phyloP scores from a whole-genome alignment of 2,329 filamentous ascomycete genomes.

The Aspergillus neoniger region DNA sequence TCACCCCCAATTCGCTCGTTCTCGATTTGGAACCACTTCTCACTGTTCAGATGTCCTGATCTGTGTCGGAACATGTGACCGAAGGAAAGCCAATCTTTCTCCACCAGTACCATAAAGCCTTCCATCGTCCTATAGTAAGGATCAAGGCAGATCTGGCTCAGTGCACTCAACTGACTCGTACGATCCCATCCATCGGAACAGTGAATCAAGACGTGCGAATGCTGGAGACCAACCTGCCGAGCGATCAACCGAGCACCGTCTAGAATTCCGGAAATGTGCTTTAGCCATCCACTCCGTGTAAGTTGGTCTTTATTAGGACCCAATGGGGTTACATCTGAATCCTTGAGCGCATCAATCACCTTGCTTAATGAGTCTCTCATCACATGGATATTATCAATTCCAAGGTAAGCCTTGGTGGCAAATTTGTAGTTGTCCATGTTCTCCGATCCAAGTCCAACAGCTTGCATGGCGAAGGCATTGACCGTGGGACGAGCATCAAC shows the following conservation, averaged over 20 bases:
- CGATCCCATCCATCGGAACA: conserved; percentile 99
- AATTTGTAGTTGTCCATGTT: conserved; percentile 98
- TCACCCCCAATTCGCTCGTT: conserved; percentile 71
- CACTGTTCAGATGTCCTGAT: conserved; percentile 82
- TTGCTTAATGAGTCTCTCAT: conserved; percentile 90
- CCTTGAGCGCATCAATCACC: conserved; percentile 86
- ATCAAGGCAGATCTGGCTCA: conserved; percentile 91
- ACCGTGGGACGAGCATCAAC: conserved; percentile 93
- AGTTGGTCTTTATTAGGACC: conserved; percentile 80
- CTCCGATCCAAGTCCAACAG: conserved; percentile 88
- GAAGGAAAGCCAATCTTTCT: conserved; percentile 98
- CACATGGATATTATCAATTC: conserved; percentile 97
- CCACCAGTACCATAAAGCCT: conserved; percentile 89
- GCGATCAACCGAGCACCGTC: conserved; percentile 84
- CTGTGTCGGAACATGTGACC: conserved; percentile 96
- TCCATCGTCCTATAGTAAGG: conserved; percentile 93
- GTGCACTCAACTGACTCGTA: conserved; percentile 87
- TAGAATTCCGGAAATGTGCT: conserved; percentile 80
- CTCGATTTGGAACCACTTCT: conserved; percentile 91
- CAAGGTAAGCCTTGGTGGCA: conserved; percentile 86
- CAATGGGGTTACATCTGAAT: conserved; percentile 82
- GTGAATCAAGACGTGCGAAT: conserved; percentile 94
- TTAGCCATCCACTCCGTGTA: conserved; percentile 83
- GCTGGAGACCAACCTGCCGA: conserved; percentile 82
- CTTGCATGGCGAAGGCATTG: conserved; percentile 93